phyloP scores from a whole-genome alignment of 768 basidiomycete genomes.

The Boletellus ananiceps region DNA sequence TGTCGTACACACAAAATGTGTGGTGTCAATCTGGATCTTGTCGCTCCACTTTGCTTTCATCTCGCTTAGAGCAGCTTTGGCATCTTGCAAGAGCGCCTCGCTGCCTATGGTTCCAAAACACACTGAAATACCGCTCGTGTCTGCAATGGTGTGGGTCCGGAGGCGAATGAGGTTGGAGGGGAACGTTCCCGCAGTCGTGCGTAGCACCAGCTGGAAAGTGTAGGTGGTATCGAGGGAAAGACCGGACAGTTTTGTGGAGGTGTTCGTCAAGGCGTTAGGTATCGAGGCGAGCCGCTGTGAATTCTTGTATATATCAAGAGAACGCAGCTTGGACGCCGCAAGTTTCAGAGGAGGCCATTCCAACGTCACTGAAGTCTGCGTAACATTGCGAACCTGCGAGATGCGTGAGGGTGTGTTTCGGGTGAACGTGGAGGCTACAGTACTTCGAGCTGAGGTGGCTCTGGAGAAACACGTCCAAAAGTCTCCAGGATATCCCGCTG shows the following conservation, averaged over 20 bases:
- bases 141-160: slow-evolving; percentile 89
- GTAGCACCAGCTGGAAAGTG: slow-evolving; percentile 89
- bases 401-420: background rate
- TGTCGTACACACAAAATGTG: slow-evolving; percentile 95
- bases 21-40: slow-evolving; percentile 95
- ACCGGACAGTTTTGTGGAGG: slow-evolving; percentile 82
- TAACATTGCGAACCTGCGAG: slow-evolving; percentile 78
- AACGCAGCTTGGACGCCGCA: slow-evolving; percentile 81
- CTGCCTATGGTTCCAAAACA: slow-evolving; percentile 93
- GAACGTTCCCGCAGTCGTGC: slow-evolving; percentile 88
- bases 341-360: slow-evolving; percentile 90
- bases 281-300: slow-evolving; percentile 83
- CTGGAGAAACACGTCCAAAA: slow-evolving; percentile 66
- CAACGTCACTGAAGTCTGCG: slow-evolving; percentile 94
- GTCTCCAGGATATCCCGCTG: slow-evolving; percentile 75
- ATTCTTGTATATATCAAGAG: slow-evolving; percentile 91
- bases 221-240: slow-evolving; percentile 82
- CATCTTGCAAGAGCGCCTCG: slow-evolving; percentile 67
- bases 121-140: slow-evolving; percentile 91
- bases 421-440: slow-evolving; percentile 13
- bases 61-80: slow-evolving; percentile 71
- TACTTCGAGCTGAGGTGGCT: slow-evolving; percentile 71
- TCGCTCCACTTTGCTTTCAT: slow-evolving; percentile 92
- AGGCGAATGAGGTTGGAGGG: slow-evolving; percentile 80
- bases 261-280: slow-evolving; percentile 76